These are phyloP conservation scores for Russula earlei DNA, from an alignment of 768 basidiomycete genomes.

Conservation along the genomic window DNA sequence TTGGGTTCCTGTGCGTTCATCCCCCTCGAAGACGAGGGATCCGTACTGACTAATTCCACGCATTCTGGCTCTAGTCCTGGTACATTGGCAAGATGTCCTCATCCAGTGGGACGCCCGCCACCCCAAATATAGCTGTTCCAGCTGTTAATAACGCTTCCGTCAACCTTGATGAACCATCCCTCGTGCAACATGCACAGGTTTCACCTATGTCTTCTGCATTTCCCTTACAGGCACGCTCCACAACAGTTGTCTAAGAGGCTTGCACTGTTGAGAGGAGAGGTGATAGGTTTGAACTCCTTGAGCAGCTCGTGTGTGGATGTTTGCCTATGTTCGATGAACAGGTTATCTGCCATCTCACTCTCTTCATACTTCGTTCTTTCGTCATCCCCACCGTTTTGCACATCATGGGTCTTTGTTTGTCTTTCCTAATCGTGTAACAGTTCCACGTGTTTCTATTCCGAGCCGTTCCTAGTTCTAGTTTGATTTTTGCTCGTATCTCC, in stretches of 20 bases:
- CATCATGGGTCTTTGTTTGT: not conserved
- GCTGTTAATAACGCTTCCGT: conserved; percentile 19
- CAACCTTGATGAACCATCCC: conserved; percentile 26
- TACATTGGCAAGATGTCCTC: conserved; percentile 81
- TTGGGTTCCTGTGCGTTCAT: conserved; percentile 75
- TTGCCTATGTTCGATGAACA: not conserved
- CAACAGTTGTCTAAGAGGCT: conserved; percentile 14
- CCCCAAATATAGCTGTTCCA: conserved; percentile 38
- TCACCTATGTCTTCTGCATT: conserved; percentile 84
- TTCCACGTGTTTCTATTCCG: conserved; percentile 1
- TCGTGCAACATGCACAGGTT: conserved; percentile 37
- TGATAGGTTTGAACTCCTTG: not conserved
- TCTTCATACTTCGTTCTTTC: conserved; percentile 1
- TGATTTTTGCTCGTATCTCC: conserved; percentile 2
- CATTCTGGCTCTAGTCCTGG: conserved; percentile 54
- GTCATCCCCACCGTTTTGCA: not conserved
- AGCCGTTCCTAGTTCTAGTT: conserved; percentile 4
- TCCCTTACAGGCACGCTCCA: conserved; percentile 34
- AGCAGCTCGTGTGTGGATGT: not conserved
- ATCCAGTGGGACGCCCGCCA: conserved; percentile 32
- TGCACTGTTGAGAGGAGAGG: not conserved
- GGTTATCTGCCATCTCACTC: not conserved
- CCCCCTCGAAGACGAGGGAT: not conserved
- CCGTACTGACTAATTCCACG: not conserved
- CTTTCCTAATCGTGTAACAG: conserved; percentile 1